phyloP scores from a whole-genome alignment of 2,329 filamentous ascomycete species.

The Aspergillus versicolor region DNA sequence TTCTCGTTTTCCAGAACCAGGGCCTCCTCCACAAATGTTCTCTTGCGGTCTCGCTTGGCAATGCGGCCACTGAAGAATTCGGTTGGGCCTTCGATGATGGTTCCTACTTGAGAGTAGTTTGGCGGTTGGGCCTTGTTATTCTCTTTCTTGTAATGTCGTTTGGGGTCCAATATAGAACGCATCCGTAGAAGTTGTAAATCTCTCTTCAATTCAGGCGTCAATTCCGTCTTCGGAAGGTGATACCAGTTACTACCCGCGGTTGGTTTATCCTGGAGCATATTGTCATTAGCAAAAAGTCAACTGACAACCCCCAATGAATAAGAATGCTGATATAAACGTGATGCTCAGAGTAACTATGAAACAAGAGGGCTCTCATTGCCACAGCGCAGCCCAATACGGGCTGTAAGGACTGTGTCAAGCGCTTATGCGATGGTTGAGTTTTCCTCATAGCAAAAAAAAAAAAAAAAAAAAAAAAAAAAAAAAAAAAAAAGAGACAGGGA shows the following conservation, averaged over 20 bases:
- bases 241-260: slow-evolving; percentile 84
- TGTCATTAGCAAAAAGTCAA: slow-evolving; percentile 10
- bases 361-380: slow-evolving; percentile 64
- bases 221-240: slow-evolving; percentile 76
- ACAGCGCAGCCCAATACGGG: slow-evolving; percentile 78
- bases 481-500: slow-evolving; percentile 1
- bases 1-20: slow-evolving; percentile 65
- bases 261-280: slow-evolving; percentile 50
- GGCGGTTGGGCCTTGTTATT: slow-evolving; percentile 68
- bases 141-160: slow-evolving; percentile 89
- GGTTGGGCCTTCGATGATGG: slow-evolving; percentile 81
- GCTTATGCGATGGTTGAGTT: slow-evolving; percentile 61
- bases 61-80: slow-evolving; percentile 82
- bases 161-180: slow-evolving; percentile 83
- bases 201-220: slow-evolving; percentile 82
- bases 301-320: slow-evolving; percentile 3
- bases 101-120: slow-evolving; percentile 84
- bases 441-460: slow-evolving; percentile 65
- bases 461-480: slow-evolving; percentile 3
- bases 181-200: slow-evolving; percentile 88
- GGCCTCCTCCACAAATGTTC: slow-evolving; percentile 82
- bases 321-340: slow-evolving; percentile 16
- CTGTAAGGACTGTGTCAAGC: slow-evolving; percentile 70
- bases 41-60: slow-evolving; percentile 82
- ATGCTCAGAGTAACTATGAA: slow-evolving; percentile 74